Evolutionary conservation across 257 asterid genomes (phyloP), one percentile per base, ranked within the genome.

Genomic region (Solanum chmielewskii): DNA sequence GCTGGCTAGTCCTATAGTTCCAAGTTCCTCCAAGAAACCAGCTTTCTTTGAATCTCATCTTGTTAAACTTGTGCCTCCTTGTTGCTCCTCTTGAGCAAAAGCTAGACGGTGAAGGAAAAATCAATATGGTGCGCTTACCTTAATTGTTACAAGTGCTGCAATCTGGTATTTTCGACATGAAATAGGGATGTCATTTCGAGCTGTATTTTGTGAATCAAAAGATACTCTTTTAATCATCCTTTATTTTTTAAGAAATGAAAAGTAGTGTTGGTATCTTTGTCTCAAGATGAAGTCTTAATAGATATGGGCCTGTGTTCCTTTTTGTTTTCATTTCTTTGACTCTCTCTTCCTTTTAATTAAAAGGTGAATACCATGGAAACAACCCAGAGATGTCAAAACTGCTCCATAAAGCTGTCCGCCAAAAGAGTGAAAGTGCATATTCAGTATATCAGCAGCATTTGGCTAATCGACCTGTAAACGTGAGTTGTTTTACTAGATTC

Each of bases 361-460:
- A 87, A 95, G 99, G 99, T 83, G 98, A 96, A 90, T 97, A 97
- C 89, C 99, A 97, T 90, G 97, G 99, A 81, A 97, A 97, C 93
- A 97, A 97, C 88, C 99, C 99, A 3, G 99, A 97, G 92, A 97
- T 97, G 99, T 97, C 99, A 83, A 97, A 97, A 90, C 90, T 97
- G 94, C 99, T 97, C 87, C 99, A 97, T 89, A 97, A 97, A 96
- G 99, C 99, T 64, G 98, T 97, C 85, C 90, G 99, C 18, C 95
- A 96, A 90, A 96, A 94, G 94, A 97, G 94, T 91, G 99, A 95
- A 92, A 90, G 92, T 78, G 96, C 99, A 35, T 97, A 95, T 92
- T 91, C 97, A 29, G 83, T 97, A 90, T 97, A 97, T 93, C 99
- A 97, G 93, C 99, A 94, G 91, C 98, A 97, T 92, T 92, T 97